These are phyloP conservation scores for Coniella lustricola DNA, from an alignment of 2,329 filamentous ascomycete species.

Conservation along the genomic window DNA sequence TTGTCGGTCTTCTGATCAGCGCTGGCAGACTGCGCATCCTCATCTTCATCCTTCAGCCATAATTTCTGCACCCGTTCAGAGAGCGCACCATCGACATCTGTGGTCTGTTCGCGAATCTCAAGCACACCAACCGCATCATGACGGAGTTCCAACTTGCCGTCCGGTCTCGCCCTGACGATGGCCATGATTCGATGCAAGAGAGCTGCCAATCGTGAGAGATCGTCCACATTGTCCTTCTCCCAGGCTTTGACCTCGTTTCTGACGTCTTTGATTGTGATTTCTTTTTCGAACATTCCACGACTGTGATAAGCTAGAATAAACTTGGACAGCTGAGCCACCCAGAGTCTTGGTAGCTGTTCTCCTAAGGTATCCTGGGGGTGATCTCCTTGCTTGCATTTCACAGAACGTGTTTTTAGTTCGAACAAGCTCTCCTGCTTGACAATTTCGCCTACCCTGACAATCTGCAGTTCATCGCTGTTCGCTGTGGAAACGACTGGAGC, in stretches of 20 bases:
- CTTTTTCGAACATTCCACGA: slow-evolving; percentile 9
- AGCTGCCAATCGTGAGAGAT: slow-evolving; percentile 26
- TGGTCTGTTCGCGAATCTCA: slow-evolving; percentile 21
- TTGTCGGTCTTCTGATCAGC: not conserved
- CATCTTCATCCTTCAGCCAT: slow-evolving; percentile 17
- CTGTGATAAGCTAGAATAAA: slow-evolving; percentile 13
- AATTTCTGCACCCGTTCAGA: slow-evolving; percentile 21
- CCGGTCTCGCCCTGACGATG: slow-evolving; percentile 12
- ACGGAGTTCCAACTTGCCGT: slow-evolving; percentile 22
- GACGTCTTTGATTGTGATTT: slow-evolving; percentile 32
- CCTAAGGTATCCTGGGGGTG: slow-evolving; percentile 7
- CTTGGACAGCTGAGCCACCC: slow-evolving; percentile 11
- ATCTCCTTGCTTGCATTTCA: slow-evolving; percentile 3
- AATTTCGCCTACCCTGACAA: slow-evolving; percentile 1
- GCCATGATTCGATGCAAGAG: slow-evolving; percentile 21
- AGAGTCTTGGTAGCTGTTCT: slow-evolving; percentile 10
- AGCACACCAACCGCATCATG: slow-evolving; percentile 14
- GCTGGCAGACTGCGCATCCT: not conserved
- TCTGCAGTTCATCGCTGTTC: not conserved
- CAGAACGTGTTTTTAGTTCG: slow-evolving; percentile 15
- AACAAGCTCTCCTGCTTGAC: slow-evolving; percentile 9
- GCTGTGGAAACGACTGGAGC: not conserved
- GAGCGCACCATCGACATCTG: slow-evolving; percentile 18
- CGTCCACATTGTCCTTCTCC: slow-evolving; percentile 27
- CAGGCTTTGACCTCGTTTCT: slow-evolving; percentile 26